A percentile compares a stretch with the other conserved stretches of the same genome.
phyloP scores from a whole-genome alignment of 1,139 yeast species.

The Spencermartinsiella ligniputridi region DNA sequence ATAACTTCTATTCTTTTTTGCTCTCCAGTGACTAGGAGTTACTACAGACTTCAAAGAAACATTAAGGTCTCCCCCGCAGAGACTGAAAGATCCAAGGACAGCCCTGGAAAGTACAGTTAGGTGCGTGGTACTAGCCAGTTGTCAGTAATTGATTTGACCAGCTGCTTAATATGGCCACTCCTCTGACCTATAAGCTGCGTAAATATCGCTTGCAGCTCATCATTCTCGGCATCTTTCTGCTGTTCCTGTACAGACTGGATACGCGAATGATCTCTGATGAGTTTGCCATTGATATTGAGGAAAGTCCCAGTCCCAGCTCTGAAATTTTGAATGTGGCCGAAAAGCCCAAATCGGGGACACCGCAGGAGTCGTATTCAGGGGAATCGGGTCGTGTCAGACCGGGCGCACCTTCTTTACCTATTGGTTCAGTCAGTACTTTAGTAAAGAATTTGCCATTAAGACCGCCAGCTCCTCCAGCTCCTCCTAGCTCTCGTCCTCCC shows the following conservation, averaged over 20 bases:
- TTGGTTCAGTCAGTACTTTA: too few relatives aligned
- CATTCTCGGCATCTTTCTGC: constrained; percentile 4
- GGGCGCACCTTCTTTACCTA: not conserved
- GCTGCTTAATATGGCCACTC: constrained; percentile 2
- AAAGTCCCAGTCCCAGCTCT: not conserved
- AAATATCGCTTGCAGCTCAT: constrained; percentile 7
- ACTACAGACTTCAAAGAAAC: too few relatives aligned
- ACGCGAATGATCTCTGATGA: not conserved
- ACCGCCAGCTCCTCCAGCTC: not conserved
- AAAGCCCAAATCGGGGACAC: not conserved
- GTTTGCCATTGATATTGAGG: not conserved
- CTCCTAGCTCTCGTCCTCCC: not conserved
- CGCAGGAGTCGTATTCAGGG: not conserved
- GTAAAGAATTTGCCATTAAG: too few relatives aligned
- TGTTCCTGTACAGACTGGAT: constrained; percentile 3
- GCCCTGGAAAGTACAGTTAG: too few relatives aligned
- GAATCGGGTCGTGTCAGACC: not conserved
- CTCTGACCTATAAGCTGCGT: constrained; percentile 6
- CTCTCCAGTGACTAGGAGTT: too few relatives aligned
- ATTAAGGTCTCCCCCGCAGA: too few relatives aligned
- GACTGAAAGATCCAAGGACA: too few relatives aligned
- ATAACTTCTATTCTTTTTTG: too few relatives aligned
- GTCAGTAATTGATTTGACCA: too few relatives aligned
- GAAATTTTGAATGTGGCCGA: not conserved
- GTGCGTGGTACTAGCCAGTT: too few relatives aligned